Evolutionary conservation across 2,329 filamentous ascomycete genomes (phyloP), one percentile per base, ranked within the genome.

Genomic region (Talaromyces rugulosus): DNA sequence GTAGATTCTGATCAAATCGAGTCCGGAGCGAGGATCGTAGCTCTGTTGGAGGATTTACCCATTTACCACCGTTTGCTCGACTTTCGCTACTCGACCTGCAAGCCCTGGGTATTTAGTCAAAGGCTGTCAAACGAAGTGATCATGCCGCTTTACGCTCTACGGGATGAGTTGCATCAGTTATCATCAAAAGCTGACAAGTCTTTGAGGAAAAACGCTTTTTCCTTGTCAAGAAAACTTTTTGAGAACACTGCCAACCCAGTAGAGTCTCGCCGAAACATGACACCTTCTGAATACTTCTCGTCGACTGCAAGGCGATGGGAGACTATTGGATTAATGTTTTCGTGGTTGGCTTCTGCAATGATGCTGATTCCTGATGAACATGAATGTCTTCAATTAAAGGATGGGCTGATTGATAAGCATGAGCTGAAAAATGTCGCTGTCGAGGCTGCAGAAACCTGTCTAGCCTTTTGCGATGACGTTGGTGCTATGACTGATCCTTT

Each of bases 11-110:
- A 62, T 27, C 60, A 62, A 42, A 62, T 59, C 31, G 56, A 59
- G 42, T 58, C 56, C 27, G 60, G 60, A 9, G 52, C 60, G 14
- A 59, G 60, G 31, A 56, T 62, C 5, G 40, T 62, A 40, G 56
- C 50, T 2, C 34, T 62, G 16, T 18, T 62, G 23, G 56, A 59
- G 14, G 60, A 62, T 33, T 14, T 62, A 11, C n/a, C n/a, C 3
- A 56, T 62, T 5, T 62, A 59, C 50, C 50, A 62, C 16, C 50
- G 55, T 11, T n/a, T 62, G 11, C 33, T 62, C 5, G 51, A 62
- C 14, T 23, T 55, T 42, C 42, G 60, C 18, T 62, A 55, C 40
- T 23, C 36, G n/a, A 56, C 58, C 16, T 51, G 44, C 6, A 51
- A 28, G 18, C 12, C 27, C 16, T 59, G 56, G 56, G 51, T 62